These are phyloP conservation scores for Croton laevigatus DNA, from an alignment of 441 rosid species.

Conservation along the genomic window DNA sequence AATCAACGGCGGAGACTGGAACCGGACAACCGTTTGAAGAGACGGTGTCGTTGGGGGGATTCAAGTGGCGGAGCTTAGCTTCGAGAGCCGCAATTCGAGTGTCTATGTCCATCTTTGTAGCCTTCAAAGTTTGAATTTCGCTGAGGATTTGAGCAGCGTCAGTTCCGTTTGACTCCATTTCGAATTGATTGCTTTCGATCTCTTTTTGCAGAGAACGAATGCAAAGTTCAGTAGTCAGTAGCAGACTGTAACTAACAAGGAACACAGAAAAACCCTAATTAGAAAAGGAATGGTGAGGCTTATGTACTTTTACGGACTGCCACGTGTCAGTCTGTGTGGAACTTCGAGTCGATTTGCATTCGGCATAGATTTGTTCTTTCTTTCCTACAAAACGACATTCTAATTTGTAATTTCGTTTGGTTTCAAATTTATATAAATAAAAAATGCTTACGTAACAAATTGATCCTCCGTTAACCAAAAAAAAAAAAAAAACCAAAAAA, in stretches of 20 bases:
- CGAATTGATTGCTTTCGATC: neutral
- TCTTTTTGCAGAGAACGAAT: neutral
- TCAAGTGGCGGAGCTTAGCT: slow-evolving; percentile 52
- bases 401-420: too few relatives aligned
- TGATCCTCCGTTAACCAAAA: too few relatives aligned
- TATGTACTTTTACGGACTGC: neutral
- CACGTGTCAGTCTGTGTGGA: neutral
- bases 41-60: slow-evolving; percentile 27
- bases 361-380: neutral
- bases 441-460: too few relatives aligned
- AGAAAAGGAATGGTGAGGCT: neutral
- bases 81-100: slow-evolving; percentile 58
- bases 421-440: too few relatives aligned
- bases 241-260: neutral
- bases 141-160: slow-evolving; percentile 36
- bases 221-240: neutral
- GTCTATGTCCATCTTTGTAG: slow-evolving; percentile 51
- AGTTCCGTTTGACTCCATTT: slow-evolving; percentile 44
- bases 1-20: slow-evolving; percentile 24
- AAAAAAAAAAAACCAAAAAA: too few relatives aligned
- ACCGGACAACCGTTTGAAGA: slow-evolving; percentile 31
- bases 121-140: slow-evolving; percentile 53
- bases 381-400: too few relatives aligned
- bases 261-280: slow-evolving; percentile 24
- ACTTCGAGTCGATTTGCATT: neutral